A percentile compares a stretch with the other conserved stretches of the same genome.
Conservation (phyloP, 805 yeast genomes). For the Starmerella ratchasimensis region DNA sequence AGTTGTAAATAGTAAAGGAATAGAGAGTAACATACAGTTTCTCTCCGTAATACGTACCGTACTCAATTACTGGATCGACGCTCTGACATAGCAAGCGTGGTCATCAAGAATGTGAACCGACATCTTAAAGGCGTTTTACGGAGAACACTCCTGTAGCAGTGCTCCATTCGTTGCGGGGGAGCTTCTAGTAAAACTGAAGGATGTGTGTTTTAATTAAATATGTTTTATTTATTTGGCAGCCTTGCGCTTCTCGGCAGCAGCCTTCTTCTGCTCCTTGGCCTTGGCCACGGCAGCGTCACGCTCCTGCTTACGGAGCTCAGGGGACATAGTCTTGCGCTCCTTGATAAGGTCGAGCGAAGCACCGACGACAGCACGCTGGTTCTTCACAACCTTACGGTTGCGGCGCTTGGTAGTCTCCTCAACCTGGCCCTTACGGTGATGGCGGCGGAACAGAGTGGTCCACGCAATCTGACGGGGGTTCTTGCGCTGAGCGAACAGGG, state of each 20-base stretch:
- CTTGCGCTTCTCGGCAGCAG: slow-evolving; percentile 87
- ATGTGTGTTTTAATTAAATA: slow-evolving; percentile 5
- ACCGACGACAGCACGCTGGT: slow-evolving; percentile 99
- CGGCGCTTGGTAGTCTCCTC: slow-evolving; percentile 98
- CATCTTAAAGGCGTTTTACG: no score
- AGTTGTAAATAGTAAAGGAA: no score
- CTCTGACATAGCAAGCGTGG: no score
- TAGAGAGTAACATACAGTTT: no score
- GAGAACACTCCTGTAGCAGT: no score
- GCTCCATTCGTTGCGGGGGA: no score
- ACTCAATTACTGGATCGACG: no score
- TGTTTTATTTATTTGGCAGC: slow-evolving; percentile 36
- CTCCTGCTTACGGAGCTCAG: slow-evolving; percentile 95
- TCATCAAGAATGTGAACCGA: no score
- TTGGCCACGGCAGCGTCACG: slow-evolving; percentile 73
- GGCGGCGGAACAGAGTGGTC: slow-evolving; percentile 99
- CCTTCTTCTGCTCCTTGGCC: slow-evolving; percentile 47
- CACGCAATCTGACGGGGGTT: slow-evolving; percentile 99
- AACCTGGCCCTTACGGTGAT: slow-evolving; percentile 99
- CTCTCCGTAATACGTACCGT: no score
- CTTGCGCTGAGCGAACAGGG: slow-evolving; percentile 98
- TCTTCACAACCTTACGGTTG: slow-evolving; percentile 92
- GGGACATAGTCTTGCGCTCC: slow-evolving; percentile 92
- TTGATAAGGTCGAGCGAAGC: slow-evolving; percentile 96
- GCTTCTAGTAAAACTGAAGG: no score